A percentile compares a stretch with the other conserved stretches of the same genome.
phyloP scores from a whole-genome alignment of 2,329 filamentous ascomycete genomes.

The Diatrype stigma region DNA sequence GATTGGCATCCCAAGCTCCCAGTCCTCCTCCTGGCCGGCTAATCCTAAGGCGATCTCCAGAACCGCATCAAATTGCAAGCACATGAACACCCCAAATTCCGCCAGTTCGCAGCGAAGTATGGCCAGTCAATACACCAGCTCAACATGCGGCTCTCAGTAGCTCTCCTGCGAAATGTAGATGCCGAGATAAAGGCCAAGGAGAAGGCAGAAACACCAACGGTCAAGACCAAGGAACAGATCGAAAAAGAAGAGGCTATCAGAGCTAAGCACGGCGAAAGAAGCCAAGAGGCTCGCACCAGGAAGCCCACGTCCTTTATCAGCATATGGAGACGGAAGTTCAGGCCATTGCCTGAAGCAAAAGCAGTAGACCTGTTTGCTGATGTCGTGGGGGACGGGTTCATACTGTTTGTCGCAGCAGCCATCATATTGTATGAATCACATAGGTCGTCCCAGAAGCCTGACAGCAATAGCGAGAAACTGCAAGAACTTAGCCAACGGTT shows the following conservation, averaged over 20 bases:
- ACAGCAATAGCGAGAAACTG: constrained; percentile 50
- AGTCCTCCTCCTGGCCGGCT: neutral
- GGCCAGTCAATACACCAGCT: constrained; percentile 63
- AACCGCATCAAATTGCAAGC: constrained; percentile 64
- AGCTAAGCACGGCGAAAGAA: constrained; percentile 37
- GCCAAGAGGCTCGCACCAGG: constrained; percentile 23
- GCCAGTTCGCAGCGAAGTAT: constrained; percentile 56
- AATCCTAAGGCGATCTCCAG: constrained; percentile 29
- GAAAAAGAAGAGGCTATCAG: constrained; percentile 48
- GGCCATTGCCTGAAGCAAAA: constrained; percentile 59
- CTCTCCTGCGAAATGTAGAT: constrained; percentile 52
- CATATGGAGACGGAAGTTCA: constrained; percentile 60
- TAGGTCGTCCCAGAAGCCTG: constrained; percentile 56
- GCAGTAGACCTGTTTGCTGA: constrained; percentile 65
- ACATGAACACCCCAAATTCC: constrained; percentile 60
- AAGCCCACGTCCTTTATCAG: constrained; percentile 37
- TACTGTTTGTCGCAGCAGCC: constrained; percentile 52
- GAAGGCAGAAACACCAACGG: constrained; percentile 59
- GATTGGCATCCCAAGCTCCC: constrained; percentile 20
- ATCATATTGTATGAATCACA: constrained; percentile 61
- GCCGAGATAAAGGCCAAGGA: constrained; percentile 57
- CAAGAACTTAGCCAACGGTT: constrained; percentile 44
- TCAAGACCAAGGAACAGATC: constrained; percentile 60
- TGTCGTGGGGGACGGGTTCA: constrained; percentile 60
- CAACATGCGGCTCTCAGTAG: constrained; percentile 62